Percentiles rank a stretch among this genome's conserved stretches.
Evolutionary conservation across 257 asterid species (phyloP).

Genomic region (Penstemon davidsonii): DNA sequence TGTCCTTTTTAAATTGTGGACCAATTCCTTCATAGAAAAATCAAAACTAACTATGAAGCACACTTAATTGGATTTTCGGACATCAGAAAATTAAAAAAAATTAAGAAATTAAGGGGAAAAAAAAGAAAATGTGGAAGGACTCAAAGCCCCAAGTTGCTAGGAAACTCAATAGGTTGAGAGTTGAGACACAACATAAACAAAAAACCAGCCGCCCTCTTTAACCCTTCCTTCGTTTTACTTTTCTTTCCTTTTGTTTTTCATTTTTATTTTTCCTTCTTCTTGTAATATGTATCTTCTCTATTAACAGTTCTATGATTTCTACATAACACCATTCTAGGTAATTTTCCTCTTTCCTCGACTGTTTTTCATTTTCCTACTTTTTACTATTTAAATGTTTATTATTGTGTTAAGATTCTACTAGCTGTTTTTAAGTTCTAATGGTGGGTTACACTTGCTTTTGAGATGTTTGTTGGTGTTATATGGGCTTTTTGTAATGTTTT

Average conservation of each 20-base stretch:
- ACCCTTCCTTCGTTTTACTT: slow-evolving; percentile 42
- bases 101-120: neutral
- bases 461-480: slow-evolving; percentile 38
- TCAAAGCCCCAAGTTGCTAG: slow-evolving; percentile 50
- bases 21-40: no score
- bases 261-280: neutral
- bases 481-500: no score
- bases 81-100: neutral
- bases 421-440: slow-evolving; percentile 27
- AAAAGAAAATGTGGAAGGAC: neutral
- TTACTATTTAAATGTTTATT: slow-evolving; percentile 24
- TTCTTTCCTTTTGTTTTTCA: slow-evolving; percentile 16
- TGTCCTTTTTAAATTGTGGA: no score
- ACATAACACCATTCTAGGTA: slow-evolving; percentile 38
- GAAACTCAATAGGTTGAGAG: slow-evolving; percentile 53
- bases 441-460: slow-evolving; percentile 29
- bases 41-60: slow-evolving; percentile 17
- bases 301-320: slow-evolving; percentile 31
- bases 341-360: slow-evolving; percentile 30
- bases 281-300: neutral
- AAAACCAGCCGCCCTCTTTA: slow-evolving; percentile 57
- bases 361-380: slow-evolving; percentile 11
- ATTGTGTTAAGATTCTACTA: slow-evolving; percentile 18
- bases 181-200: slow-evolving; percentile 26
- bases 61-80: slow-evolving; percentile 27